Evolutionary conservation across 306 rosid species (phyloP).

Genomic region (Trichosanthes truncata): DNA sequence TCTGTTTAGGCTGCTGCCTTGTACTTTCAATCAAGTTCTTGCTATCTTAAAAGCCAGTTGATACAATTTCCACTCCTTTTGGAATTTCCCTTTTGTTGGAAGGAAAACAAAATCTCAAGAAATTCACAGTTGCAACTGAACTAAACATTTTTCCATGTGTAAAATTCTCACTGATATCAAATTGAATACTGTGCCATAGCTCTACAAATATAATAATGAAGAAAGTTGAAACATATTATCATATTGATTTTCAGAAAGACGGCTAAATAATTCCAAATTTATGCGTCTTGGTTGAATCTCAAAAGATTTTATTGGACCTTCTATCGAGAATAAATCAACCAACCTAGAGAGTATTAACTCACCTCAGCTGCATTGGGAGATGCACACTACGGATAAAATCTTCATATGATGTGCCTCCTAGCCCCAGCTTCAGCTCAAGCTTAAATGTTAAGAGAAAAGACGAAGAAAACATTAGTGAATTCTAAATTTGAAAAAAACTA

Average conservation of each 20-base stretch:
- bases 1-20: no score
- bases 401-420: slow-evolving; percentile 91
- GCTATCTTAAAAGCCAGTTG: background rate
- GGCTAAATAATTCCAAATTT: background rate
- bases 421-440: slow-evolving; percentile 93
- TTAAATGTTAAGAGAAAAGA: slow-evolving; percentile 22
- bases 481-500: background rate
- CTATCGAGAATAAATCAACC: background rate
- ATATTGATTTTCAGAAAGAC: background rate
- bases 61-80: background rate
- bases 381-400: slow-evolving; percentile 69
- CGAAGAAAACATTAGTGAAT: background rate
- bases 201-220: no score
- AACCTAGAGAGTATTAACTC: slow-evolving; percentile 13
- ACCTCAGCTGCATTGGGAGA: slow-evolving; percentile 98
- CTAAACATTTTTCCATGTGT: background rate
- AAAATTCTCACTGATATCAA: background rate
- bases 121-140: background rate
- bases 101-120: background rate
- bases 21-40: no score
- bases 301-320: background rate
- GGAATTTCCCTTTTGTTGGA: background rate
- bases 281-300: background rate
- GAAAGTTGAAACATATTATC: background rate
- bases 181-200: no score